Conservation (phyloP, 1,284 basidiomycete genomes). For the Ustilago sp. region DNA sequence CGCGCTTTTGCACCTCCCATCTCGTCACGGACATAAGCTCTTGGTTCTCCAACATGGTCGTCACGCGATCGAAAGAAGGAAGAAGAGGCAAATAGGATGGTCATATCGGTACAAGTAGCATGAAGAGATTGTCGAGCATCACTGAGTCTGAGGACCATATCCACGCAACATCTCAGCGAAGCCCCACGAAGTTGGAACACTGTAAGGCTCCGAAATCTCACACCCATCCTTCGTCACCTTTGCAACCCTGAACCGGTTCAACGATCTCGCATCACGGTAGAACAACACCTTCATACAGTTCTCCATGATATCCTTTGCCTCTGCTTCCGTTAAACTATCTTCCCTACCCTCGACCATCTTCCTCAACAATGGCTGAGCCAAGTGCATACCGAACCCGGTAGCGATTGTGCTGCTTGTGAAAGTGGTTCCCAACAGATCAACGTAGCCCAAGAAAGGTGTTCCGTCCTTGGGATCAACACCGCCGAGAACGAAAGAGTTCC, state of each 20-base stretch:
- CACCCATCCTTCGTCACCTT: conserved; percentile 84
- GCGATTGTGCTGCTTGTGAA: conserved; percentile 94
- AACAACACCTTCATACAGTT: conserved; percentile 93
- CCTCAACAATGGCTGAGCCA: conserved; percentile 91
- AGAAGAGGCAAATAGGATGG: not conserved
- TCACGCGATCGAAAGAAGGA: too few relatives aligned
- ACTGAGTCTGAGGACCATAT: conserved; percentile 69
- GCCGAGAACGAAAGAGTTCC: conserved; percentile 96
- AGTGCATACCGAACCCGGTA: conserved; percentile 94
- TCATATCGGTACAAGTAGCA: conserved; percentile 15
- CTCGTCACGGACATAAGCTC: too few relatives aligned
- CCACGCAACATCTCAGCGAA: conserved; percentile 93
- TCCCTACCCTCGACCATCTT: conserved; percentile 87
- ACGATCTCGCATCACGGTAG: conserved; percentile 94
- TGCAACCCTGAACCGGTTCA: conserved; percentile 99
- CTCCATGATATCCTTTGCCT: conserved; percentile 83
- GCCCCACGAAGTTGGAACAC: conserved; percentile 83
- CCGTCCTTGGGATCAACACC: conserved; percentile 58
- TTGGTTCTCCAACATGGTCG: too few relatives aligned
- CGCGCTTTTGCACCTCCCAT: too few relatives aligned
- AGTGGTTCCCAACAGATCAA: conserved; percentile 96
- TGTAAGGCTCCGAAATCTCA: conserved; percentile 82
- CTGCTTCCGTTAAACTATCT: conserved; percentile 79
- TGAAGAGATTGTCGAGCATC: not conserved
- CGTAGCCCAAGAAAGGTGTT: conserved; percentile 78